A percentile compares a stretch with the other conserved stretches of the same genome.
Conservation (phyloP, 768 basidiomycete genomes). For the Chlorophyllum brunneum region DNA sequence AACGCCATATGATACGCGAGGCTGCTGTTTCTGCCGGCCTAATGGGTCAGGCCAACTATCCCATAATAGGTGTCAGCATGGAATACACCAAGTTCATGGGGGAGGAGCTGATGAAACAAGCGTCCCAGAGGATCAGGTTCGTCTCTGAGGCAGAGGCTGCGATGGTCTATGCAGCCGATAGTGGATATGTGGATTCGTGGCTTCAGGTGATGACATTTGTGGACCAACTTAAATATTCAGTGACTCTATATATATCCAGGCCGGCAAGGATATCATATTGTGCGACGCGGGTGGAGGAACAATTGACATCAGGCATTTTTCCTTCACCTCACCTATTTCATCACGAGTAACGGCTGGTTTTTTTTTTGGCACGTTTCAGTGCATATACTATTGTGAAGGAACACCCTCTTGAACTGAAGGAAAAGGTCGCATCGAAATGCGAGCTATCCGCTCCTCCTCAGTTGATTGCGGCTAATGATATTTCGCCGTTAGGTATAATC, state of each 20-base stretch:
- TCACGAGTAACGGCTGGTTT: neutral
- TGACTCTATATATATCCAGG: neutral
- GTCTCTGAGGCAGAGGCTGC: constrained; percentile 6
- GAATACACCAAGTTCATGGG: neutral
- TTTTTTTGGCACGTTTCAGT: neutral
- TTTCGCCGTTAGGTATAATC: neutral
- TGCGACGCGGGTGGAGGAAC: constrained; percentile 5
- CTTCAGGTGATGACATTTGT: neutral
- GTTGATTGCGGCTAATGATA: too few relatives aligned
- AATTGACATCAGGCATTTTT: neutral
- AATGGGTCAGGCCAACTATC: neutral
- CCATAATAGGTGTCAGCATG: neutral
- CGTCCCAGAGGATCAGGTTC: neutral
- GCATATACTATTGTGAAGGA: neutral
- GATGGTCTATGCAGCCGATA: constrained; percentile 2
- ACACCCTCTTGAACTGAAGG: neutral
- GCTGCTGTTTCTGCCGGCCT: neutral
- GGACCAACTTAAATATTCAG: neutral
- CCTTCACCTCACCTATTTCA: neutral
- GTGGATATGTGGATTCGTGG: neutral
- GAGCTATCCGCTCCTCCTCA: neutral
- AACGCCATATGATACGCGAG: neutral
- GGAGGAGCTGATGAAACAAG: neutral
- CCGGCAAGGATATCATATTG: neutral
- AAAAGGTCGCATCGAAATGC: constrained; percentile 2